A percentile compares a stretch with the other conserved stretches of the same genome.
phyloP scores from a whole-genome alignment of 768 basidiomycete genomes.

The Rhizopogon rudus region DNA sequence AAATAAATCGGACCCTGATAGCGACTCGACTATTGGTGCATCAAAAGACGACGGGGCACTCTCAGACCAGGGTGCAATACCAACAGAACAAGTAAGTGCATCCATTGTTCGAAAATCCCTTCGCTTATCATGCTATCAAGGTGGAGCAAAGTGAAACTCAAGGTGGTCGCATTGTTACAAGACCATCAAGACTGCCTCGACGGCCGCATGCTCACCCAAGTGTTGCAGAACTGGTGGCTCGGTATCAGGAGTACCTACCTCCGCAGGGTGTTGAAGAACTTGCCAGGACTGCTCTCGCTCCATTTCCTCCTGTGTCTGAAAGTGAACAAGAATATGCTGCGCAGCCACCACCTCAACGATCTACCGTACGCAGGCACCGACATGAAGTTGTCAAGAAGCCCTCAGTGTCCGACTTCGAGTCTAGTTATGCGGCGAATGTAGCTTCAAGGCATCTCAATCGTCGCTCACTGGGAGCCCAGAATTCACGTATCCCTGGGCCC shows the following conservation, averaged over 20 bases:
- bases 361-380: conserved; percentile 41
- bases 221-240: conserved; percentile 83
- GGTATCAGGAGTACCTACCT: conserved; percentile 75
- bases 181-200: conserved; percentile 60
- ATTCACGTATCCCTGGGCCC: conserved; percentile 48
- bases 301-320: conserved; percentile 61
- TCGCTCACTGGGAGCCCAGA: conserved; percentile 32
- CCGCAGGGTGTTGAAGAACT: conserved; percentile 68
- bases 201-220: conserved; percentile 50
- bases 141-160: conserved; percentile 17
- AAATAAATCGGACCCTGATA: conserved; percentile 61
- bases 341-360: conserved; percentile 27
- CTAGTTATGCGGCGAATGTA: conserved; percentile 89
- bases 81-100: conserved; percentile 23
- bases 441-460: conserved; percentile 67
- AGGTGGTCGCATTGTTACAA: conserved; percentile 20
- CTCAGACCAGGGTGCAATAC: conserved; percentile 13
- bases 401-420: conserved; percentile 83
- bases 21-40: conserved; percentile 82
- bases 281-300: conserved; percentile 64
- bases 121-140: conserved; percentile 13
- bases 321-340: conserved; percentile 67
- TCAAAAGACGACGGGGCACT: conserved; percentile 21
- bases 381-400: conserved; percentile 46
- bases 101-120: neutral